phyloP scores from a whole-genome alignment of 768 basidiomycete genomes.

The Trametes gibbosa region DNA sequence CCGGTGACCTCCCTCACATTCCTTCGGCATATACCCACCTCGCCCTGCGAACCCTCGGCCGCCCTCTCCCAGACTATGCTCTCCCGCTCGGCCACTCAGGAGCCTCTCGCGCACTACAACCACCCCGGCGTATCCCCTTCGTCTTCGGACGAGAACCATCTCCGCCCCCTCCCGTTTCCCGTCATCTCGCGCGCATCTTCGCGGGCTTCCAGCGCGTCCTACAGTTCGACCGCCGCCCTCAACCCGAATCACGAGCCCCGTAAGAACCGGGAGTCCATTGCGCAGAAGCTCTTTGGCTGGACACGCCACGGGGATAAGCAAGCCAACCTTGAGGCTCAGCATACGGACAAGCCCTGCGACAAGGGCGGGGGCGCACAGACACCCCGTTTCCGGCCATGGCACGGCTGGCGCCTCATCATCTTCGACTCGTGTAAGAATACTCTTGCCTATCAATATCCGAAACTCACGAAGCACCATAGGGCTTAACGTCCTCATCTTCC shows the following conservation, averaged over 20 bases:
- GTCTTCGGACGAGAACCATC: constrained; percentile 11
- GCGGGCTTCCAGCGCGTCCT: constrained; percentile 22
- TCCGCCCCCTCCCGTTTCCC: constrained; percentile 13
- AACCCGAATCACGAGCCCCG: constrained; percentile 6
- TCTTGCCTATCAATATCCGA: background rate
- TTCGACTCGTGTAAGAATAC: constrained; percentile 53
- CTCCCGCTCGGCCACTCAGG: constrained; percentile 15
- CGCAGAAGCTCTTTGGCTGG: constrained; percentile 10
- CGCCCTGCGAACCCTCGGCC: background rate
- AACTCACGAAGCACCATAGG: constrained; percentile 37
- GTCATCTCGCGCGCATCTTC: constrained; percentile 20
- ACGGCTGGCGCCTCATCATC: constrained; percentile 55
- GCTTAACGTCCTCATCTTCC: constrained; percentile 64
- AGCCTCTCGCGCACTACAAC: constrained; percentile 14
- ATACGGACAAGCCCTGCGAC: constrained; percentile 5
- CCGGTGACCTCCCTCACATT: constrained; percentile 14
- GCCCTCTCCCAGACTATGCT: constrained; percentile 18
- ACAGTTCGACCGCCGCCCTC: constrained; percentile 23
- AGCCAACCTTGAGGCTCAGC: constrained; percentile 4
- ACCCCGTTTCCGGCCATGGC: constrained; percentile 26
- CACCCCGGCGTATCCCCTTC: constrained; percentile 10
- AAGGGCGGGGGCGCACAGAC: constrained; percentile 5
- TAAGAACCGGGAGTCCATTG: background rate
- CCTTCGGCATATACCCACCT: constrained; percentile 5
- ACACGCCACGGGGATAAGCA: background rate